phyloP scores from a whole-genome alignment of 768 basidiomycete species.

The Rhizopogon roseolus region DNA sequence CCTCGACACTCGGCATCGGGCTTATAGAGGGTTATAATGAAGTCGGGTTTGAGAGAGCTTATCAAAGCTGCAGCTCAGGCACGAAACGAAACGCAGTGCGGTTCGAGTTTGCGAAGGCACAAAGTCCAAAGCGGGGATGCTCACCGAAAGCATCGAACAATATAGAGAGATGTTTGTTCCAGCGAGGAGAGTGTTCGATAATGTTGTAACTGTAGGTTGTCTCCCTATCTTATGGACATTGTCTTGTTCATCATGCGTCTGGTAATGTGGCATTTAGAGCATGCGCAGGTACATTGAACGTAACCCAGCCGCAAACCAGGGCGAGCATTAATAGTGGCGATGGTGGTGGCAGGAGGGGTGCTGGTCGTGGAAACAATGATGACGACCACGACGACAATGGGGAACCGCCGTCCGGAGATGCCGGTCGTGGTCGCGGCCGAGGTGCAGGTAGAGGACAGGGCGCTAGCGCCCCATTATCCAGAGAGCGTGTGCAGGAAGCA shows the following conservation, averaged over 20 bases:
- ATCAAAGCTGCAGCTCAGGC: conserved; percentile 87
- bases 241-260: neutral
- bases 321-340: conserved; percentile 32
- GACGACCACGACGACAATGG: conserved; percentile 22
- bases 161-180: conserved; percentile 89
- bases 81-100: conserved; percentile 96
- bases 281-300: conserved; percentile 48
- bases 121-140: conserved; percentile 78
- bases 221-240: neutral
- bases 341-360: conserved; percentile 29
- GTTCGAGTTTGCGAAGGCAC: conserved; percentile 86
- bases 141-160: conserved; percentile 73
- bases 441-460: conserved; percentile 11
- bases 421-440: conserved; percentile 18
- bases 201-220: conserved; percentile 55
- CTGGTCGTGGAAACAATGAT: conserved; percentile 26
- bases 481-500: conserved; percentile 20
- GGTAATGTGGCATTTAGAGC: conserved; percentile 36
- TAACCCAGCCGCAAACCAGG: conserved; percentile 33
- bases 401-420: conserved; percentile 19
- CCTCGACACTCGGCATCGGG: conserved; percentile 91
- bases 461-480: conserved; percentile 11
- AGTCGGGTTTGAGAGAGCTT: conserved; percentile 88
- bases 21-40: conserved; percentile 92
- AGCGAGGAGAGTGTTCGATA: conserved; percentile 73